phyloP scores from a whole-genome alignment of 1,284 basidiomycete species.

The Ustilago tritici region DNA sequence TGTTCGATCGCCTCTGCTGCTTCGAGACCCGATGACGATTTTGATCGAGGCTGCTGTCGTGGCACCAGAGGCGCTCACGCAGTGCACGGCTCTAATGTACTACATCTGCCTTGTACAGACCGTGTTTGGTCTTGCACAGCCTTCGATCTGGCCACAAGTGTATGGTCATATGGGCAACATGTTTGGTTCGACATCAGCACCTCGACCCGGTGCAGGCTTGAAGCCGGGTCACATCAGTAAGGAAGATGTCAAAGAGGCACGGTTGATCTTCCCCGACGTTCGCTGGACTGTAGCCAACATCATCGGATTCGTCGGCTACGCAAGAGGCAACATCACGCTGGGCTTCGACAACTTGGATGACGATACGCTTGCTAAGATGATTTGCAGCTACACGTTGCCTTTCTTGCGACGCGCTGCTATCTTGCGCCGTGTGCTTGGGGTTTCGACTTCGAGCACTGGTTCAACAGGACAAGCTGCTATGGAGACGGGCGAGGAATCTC shows the following conservation, averaged over 20 bases:
- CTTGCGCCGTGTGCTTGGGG: constrained; percentile 78
- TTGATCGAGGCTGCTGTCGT: constrained; percentile 66
- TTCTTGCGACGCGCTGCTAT: constrained; percentile 93
- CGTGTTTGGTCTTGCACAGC: constrained; percentile 68
- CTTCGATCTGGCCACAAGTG: constrained; percentile 62
- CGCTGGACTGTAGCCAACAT: constrained; percentile 67
- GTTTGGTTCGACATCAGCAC: constrained; percentile 28
- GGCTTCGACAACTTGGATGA: constrained; percentile 68
- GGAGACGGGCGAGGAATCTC: constrained; percentile 23
- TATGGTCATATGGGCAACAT: constrained; percentile 42
- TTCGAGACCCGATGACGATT: constrained; percentile 66
- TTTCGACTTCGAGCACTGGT: not conserved
- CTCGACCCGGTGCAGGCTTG: constrained; percentile 42
- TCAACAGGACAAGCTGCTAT: constrained; percentile 10
- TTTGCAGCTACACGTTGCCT: constrained; percentile 90
- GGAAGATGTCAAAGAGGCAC: constrained; percentile 50
- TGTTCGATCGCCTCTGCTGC: constrained; percentile 63
- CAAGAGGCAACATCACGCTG: constrained; percentile 68
- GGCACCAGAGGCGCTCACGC: constrained; percentile 57
- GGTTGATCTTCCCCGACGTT: constrained; percentile 64
- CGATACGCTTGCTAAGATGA: constrained; percentile 78
- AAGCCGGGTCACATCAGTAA: constrained; percentile 37
- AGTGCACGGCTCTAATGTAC: constrained; percentile 68
- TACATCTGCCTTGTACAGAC: constrained; percentile 66
- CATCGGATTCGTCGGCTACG: constrained; percentile 67